These are phyloP conservation scores for Sergeia podlipaevii DNA, from an alignment of 208 protist species.

Conservation along the genomic window DNA sequence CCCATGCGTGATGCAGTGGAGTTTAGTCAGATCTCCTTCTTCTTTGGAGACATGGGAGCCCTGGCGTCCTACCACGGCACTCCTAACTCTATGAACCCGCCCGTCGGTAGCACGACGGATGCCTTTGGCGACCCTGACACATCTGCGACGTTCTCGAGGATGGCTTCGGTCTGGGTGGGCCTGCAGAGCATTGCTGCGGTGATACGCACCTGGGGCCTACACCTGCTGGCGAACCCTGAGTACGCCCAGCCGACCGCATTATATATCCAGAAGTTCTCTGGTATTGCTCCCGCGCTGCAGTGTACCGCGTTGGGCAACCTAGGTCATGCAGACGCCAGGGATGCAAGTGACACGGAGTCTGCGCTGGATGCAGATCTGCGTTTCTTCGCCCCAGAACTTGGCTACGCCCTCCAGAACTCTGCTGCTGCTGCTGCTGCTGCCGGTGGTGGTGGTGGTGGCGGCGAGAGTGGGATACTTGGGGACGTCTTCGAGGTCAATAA, in stretches of 20 bases:
- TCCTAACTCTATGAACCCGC: not conserved
- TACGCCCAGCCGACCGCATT: slow-evolving; percentile 57
- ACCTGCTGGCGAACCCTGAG: slow-evolving; percentile 60
- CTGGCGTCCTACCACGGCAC: not conserved
- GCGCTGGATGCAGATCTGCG: too few relatives aligned
- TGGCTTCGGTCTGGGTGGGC: slow-evolving; percentile 59
- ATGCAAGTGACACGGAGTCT: slow-evolving; percentile 1
- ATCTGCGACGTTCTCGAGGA: slow-evolving; percentile 33
- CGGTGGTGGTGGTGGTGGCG: too few relatives aligned
- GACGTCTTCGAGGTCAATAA: slow-evolving; percentile 3
- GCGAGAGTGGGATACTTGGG: too few relatives aligned
- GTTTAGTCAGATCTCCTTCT: slow-evolving; percentile 42
- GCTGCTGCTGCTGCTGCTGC: too few relatives aligned
- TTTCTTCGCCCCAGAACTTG: too few relatives aligned
- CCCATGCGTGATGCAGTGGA: slow-evolving; percentile 62
- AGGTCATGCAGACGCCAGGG: slow-evolving; percentile 11
- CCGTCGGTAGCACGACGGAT: slow-evolving; percentile 12
- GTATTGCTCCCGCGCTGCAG: slow-evolving; percentile 51
- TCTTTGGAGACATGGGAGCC: slow-evolving; percentile 20
- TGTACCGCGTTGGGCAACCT: slow-evolving; percentile 25
- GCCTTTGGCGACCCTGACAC: slow-evolving; percentile 20
- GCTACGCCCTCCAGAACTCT: too few relatives aligned
- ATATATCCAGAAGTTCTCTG: slow-evolving; percentile 63
- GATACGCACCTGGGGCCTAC: slow-evolving; percentile 54
- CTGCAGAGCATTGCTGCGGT: slow-evolving; percentile 45